Evolutionary conservation across 2,329 filamentous ascomycete genomes (phyloP).

Genomic region (Claviceps fusiformis): DNA sequence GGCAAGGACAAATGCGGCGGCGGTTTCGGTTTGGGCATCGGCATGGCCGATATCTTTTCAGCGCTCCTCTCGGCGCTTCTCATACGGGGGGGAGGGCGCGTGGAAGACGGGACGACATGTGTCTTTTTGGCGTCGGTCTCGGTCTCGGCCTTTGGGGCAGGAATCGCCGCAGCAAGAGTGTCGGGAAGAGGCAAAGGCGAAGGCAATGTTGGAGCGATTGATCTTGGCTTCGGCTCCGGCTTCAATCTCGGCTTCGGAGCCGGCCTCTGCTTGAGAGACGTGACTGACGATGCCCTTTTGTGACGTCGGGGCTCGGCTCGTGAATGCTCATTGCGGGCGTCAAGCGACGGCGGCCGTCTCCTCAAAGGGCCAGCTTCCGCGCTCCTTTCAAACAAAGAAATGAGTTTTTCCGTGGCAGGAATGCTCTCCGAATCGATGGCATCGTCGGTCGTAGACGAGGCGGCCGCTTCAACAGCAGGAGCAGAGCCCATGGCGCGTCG

Average conservation of each 20-base stretch:
- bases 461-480: constrained; percentile 4
- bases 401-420: constrained; percentile 48
- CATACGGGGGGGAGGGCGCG: not conserved
- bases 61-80: not conserved
- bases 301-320: not conserved
- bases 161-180: too few relatives aligned
- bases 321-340: not conserved
- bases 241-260: not conserved
- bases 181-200: not conserved
- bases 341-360: constrained; percentile 8
- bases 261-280: not conserved
- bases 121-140: not conserved
- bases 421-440: constrained; percentile 41
- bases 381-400: constrained; percentile 54
- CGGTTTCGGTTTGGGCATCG: constrained; percentile 9
- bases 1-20: constrained; percentile 6
- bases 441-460: constrained; percentile 9
- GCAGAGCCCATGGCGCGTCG: constrained; percentile 19
- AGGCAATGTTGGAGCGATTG: too few relatives aligned
- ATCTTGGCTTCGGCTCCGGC: not conserved
- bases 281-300: not conserved
- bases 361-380: constrained; percentile 19
- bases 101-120: not conserved
- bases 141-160: not conserved
- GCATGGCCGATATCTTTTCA: constrained; percentile 4